phyloP scores from a whole-genome alignment of 2,329 filamentous ascomycete genomes.

The Fonsecaea pugnacius region DNA sequence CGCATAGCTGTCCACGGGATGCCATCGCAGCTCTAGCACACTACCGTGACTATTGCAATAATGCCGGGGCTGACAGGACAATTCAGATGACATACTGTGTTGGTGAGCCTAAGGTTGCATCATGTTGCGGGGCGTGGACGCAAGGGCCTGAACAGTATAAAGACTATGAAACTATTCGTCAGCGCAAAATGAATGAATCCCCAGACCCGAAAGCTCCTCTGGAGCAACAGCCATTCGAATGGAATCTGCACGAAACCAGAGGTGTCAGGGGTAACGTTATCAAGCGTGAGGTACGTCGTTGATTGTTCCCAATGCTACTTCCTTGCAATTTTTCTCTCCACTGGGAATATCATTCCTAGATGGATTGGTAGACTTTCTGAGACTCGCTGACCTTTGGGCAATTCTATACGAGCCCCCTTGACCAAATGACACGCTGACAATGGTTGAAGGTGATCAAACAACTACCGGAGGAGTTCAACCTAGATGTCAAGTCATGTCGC shows the following conservation, averaged over 20 bases:
- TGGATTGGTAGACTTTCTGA: neutral
- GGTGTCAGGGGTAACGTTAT: neutral
- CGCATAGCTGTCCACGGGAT: slow-evolving; percentile 2
- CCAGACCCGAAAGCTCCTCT: neutral
- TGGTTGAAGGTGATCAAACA: slow-evolving; percentile 5
- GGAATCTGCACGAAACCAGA: neutral
- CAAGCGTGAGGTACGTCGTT: slow-evolving; percentile 3
- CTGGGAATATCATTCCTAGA: neutral
- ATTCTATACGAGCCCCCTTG: neutral
- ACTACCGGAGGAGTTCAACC: neutral
- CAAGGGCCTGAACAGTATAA: neutral
- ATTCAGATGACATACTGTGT: neutral
- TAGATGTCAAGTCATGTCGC: neutral
- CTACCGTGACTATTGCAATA: slow-evolving; percentile 1
- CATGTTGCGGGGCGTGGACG: neutral
- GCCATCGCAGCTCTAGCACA: slow-evolving; percentile 4
- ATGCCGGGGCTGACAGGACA: neutral
- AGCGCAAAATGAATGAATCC: neutral
- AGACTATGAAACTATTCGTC: slow-evolving; percentile 2
- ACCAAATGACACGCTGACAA: neutral
- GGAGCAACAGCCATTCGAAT: neutral
- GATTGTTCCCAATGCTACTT: neutral
- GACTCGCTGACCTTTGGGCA: neutral
- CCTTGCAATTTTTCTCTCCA: neutral
- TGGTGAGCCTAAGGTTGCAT: neutral